Evolutionary conservation across 2,329 filamentous ascomycete genomes (phyloP), one percentile per base, ranked within the genome.

Genomic region (Ophiostoma sp.): DNA sequence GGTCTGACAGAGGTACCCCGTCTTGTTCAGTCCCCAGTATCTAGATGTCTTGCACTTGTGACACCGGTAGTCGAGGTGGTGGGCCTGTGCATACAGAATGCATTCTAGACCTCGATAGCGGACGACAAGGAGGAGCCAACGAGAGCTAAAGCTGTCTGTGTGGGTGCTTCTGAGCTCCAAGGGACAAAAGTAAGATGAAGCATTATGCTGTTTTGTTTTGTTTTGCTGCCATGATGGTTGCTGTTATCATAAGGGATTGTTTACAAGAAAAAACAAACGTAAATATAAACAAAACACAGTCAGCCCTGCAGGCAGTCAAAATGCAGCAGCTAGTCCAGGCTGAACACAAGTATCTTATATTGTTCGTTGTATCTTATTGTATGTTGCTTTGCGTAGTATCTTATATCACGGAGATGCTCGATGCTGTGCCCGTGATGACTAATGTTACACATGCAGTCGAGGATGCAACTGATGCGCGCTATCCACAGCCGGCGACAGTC

Each of bases 61-160:
- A 38, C 55, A 60, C 55, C 27, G 49, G 49, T 11, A 55, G 55
- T 60, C 27, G 55, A 60, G 49, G 55, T 60, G 49, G 55, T 60
- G 55, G 55, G 11, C 27, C 27, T 60, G 27, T 60, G 27, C n/a
- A 60, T 27, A 5, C 49, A 27, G 27, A 2, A 27, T 55, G 27
- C 8, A 55, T 55, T 55, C 49, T 55, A 55, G 47, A 18, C 49
- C 18, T 55, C 49, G 14, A 55, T 7, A 55, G 49, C 27, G 49
- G 49, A 27, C 16, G 49, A 58, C 18, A 44, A 5, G 18, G 8
- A 36, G 18, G n/a, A 58, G 52, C 18, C 11, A 12, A 58, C 11
- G 12, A 58, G 27, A 16, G 27, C 55, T 60, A 18, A 18, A 60
- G 55, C 27, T 38, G 45, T 60, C 27, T 4, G 14, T 58, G 55